phyloP scores from a whole-genome alignment of 768 basidiomycete genomes.

The Daedalea quercina region DNA sequence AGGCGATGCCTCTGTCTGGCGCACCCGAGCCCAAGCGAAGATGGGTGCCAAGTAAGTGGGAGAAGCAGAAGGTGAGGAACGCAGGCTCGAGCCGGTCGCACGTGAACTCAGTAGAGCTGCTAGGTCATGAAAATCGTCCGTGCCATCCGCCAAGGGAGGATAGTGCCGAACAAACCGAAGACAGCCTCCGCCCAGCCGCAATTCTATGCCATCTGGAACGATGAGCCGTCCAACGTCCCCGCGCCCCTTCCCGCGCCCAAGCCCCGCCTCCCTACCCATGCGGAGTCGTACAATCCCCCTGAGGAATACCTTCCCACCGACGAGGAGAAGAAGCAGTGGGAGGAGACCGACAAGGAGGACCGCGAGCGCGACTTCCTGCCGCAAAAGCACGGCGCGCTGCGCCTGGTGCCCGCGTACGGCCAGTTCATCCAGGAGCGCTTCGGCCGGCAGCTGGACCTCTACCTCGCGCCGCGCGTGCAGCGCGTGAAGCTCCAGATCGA shows the following conservation, averaged over 20 bases:
- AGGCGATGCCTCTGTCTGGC: slow-evolving; percentile 86
- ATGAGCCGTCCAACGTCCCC: slow-evolving; percentile 59
- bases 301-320: slow-evolving; percentile 90
- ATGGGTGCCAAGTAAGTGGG: slow-evolving; percentile 98
- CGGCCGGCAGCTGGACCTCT: slow-evolving; percentile 89
- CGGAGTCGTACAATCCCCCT: slow-evolving; percentile 99
- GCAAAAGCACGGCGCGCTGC: slow-evolving; percentile 75
- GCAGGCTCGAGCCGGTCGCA: too few species aligned
- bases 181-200: slow-evolving; percentile 54
- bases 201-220: slow-evolving; percentile 88
- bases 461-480: slow-evolving; percentile 90
- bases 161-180: slow-evolving; percentile 84
- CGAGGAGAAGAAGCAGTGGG: slow-evolving; percentile 78
- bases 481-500: slow-evolving; percentile 86
- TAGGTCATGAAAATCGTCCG: slow-evolving; percentile 99
- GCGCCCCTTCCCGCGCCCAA: slow-evolving; percentile 95
- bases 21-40: slow-evolving; percentile 94
- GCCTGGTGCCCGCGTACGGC: slow-evolving; percentile 88
- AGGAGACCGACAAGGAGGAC: slow-evolving; percentile 79
- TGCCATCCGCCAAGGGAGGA: slow-evolving; percentile 93
- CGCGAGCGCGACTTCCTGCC: slow-evolving; percentile 87
- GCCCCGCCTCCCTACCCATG: slow-evolving; percentile 78
- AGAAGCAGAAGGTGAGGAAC: slow-evolving; percentile 95
- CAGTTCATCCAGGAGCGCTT: slow-evolving; percentile 93
- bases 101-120: background rate